Base-by-base conservation (phyloP, 1,284 basidiomycete genomes). In the Vanrija pseudolonga region DNA sequence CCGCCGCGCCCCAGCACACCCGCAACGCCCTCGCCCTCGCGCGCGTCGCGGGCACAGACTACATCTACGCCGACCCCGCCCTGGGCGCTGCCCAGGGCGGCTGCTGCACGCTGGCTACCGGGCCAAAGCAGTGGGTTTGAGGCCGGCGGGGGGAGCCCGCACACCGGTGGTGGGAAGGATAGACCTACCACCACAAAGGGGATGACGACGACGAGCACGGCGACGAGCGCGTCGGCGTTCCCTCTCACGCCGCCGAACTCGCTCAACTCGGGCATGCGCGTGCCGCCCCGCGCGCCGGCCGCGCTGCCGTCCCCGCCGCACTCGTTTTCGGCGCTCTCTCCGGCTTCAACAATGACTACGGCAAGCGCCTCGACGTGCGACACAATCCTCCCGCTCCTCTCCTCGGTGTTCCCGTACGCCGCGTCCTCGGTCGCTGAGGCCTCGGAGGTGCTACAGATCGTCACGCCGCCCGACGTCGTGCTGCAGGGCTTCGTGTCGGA, bases 91-190 rank as follows among this genome's bases (percentile, higher is more conserved):
- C 58, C 50, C 50, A 54, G 48, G 59, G 58, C 45, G 60, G 53
- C 24, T 67, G 57, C 61, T 63, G 66, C 55, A 64, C 67, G 51
- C 64, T 63, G 60, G 72, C 62, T 56, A 67, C 69, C 59, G 73
- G 73, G 48, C 68, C 66, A 51, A 61, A 68, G 64, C 73, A 67
- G 71, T 77, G 75, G 75, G 69, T 76, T 76, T 77, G 75, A 77
- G 67, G 73, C 69, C 63, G 68, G 73, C 72, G 73, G 72, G 72
- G 73, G 73, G 71, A 74, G 67, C 65, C 65, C 69, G 65, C 68
- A 26, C 65, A n/a, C 15, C n/a, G 26, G 26, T 22, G 44, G 39
- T n/a, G 39, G 39, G n/a, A 18, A 40, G 20, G 41, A 19, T 37
- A 15, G n/a, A n/a, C 47, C 52, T 40, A 23, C 48, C 53, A 47